Evolutionary conservation across 2,329 filamentous ascomycete genomes (phyloP), one percentile per base, ranked within the genome.

Genomic region (Claviceps monticola): DNA sequence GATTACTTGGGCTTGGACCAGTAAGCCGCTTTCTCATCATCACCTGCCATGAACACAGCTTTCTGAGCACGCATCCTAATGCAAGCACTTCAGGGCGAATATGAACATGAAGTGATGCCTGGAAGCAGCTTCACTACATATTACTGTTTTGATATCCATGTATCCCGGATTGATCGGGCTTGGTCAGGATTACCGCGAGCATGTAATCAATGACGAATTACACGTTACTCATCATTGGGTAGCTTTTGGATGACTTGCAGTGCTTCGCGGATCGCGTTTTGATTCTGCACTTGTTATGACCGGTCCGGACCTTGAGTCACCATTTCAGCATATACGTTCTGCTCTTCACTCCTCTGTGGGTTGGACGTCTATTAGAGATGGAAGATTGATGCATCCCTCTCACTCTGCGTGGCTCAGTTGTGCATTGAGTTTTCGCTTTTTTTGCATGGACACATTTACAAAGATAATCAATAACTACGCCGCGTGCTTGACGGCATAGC

Each of bases 1-100:
- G 85, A 90, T 68, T 91, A 80, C 64, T 70, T 90, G 57, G 81
- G 83, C 60, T 69, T 90, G 63, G 82, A 86, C 67, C 68, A 70
- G 68, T 69, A 66, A 65, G 67, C 58, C 53, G 38, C 47, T 23
- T 56, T 39, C 23, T 43, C 16, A 54, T 17, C 11, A 47, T n/a
- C 26, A 46, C 5, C 26, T 46, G n/a, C 16, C 44, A n/a, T 9
- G 39, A 17, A 11, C 29, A 11, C 29, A n/a, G 39, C 17, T 17
- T 42, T 17, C 5, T 51, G 37, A 17, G 19, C 9, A 44, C 13
- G 34, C 44, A 53, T 59, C 58, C 64, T 68, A 59, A 67, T 63
- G 48, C 56, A 44, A 36, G n/a, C 51, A 42, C 49, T 42, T 57
- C 41, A 70, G 66, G 60, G 64, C 61, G 46, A 68, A 68, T 47